These are phyloP conservation scores for Scheffersomyces titani DNA, from an alignment of 1,139 yeast genomes.

Conservation along the genomic window DNA sequence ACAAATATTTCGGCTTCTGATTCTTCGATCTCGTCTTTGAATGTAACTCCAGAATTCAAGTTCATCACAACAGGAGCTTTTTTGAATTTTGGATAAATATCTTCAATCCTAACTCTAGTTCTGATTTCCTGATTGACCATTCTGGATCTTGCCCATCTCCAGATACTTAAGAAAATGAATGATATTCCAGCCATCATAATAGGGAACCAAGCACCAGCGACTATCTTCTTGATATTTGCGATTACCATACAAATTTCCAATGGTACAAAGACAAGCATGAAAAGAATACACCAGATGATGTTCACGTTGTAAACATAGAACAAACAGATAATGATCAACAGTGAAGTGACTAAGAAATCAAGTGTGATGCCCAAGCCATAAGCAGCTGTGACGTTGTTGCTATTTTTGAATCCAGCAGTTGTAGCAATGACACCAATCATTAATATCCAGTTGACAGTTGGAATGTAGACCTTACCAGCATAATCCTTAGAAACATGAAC, in stretches of 20 bases:
- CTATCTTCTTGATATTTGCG: slow-evolving; percentile 51
- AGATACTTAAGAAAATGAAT: slow-evolving; percentile 33
- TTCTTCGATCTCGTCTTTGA: slow-evolving; percentile 1
- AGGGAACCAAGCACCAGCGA: slow-evolving; percentile 64
- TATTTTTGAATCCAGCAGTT: slow-evolving; percentile 53
- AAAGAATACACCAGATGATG: slow-evolving; percentile 33
- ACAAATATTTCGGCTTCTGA: slow-evolving; percentile 11
- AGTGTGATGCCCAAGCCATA: slow-evolving; percentile 60
- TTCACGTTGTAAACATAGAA: slow-evolving; percentile 45
- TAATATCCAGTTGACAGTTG: slow-evolving; percentile 47
- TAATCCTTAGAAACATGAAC: slow-evolving; percentile 45
- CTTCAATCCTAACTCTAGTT: slow-evolving; percentile 29
- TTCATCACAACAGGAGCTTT: slow-evolving; percentile 20
- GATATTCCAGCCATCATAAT: slow-evolving; percentile 40
- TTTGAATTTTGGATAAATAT: slow-evolving; percentile 26
- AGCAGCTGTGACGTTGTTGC: slow-evolving; percentile 56
- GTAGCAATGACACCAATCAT: slow-evolving; percentile 52
- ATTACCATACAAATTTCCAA: slow-evolving; percentile 47
- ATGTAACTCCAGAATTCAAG: slow-evolving; percentile 16
- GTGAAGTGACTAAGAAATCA: slow-evolving; percentile 54
- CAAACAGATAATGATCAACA: slow-evolving; percentile 46
- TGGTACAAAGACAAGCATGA: slow-evolving; percentile 42
- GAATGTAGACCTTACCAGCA: slow-evolving; percentile 53
- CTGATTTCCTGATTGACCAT: slow-evolving; percentile 38
- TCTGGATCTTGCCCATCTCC: slow-evolving; percentile 51